A percentile compares a stretch with the other conserved stretches of the same genome.
Conservation (phyloP, 306 rosid species). For the Prunus fruticosa region DNA sequence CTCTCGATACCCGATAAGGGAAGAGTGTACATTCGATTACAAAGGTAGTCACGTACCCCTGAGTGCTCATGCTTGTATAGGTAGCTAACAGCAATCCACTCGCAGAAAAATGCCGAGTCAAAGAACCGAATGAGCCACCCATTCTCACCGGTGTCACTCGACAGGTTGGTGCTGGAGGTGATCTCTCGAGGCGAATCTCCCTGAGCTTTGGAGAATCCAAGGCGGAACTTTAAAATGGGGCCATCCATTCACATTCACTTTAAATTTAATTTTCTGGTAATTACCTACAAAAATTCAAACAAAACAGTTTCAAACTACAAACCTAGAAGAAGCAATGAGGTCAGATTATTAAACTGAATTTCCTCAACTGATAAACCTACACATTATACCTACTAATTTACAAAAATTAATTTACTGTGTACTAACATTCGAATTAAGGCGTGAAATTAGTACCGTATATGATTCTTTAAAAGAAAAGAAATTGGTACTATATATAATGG, state of each 20-base stretch:
- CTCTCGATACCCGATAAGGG: slow-evolving; percentile 90
- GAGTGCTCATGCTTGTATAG: slow-evolving; percentile 90
- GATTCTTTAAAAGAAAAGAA: background rate
- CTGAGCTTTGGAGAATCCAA: background rate
- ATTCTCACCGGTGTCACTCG: slow-evolving; percentile 76
- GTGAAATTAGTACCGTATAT: background rate
- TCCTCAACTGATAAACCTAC: background rate
- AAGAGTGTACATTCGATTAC: slow-evolving; percentile 94
- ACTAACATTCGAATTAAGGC: background rate
- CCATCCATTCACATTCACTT: background rate
- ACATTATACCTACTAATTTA: background rate
- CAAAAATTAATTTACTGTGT: background rate
- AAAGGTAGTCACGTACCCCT: slow-evolving; percentile 92
- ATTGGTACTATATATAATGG: background rate
- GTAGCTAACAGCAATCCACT: slow-evolving; percentile 98
- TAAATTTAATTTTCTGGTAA: background rate
- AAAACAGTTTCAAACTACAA: background rate
- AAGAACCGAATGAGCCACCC: slow-evolving; percentile 99
- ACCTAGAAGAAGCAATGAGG: background rate
- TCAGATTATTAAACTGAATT: background rate
- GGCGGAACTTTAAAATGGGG: slow-evolving; percentile 1
- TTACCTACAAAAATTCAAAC: background rate
- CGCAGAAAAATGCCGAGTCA: slow-evolving; percentile 96
- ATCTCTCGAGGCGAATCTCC: slow-evolving; percentile 80
- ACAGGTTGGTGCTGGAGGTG: slow-evolving; percentile 45